Base-by-base conservation (phyloP, 2,329 filamentous ascomycete species). In the Paracoccidioides lutzii region DNA sequence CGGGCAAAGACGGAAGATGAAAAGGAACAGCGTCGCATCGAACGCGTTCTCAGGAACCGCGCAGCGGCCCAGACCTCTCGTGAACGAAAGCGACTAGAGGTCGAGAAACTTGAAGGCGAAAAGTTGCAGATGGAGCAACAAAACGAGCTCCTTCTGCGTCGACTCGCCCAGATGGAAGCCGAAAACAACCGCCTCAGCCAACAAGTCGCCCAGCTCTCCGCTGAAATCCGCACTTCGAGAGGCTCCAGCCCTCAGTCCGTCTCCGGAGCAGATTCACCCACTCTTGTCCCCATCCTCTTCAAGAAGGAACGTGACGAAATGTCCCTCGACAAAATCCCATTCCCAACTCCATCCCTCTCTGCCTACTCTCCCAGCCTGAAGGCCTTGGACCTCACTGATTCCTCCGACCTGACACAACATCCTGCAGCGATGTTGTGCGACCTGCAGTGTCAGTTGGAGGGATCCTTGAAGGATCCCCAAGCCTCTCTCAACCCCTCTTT, bases 381-480 rank as follows among this genome's bases (percentile, higher is more conserved):
- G 61, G 67, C 69, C 63, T 69, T 69, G 62, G 69, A 67, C 69
- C 70, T 73, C 68, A 71, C 73, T 71, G 71, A 76, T 76, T 81
- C 85, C 76, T 80, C 87, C 83, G 88, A 94, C 81, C 77, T 82
- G 93, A 93, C 90, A 96, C 93, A 96, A 96, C 90, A 94, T 95
- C 90, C 93, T 97, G 93, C 93, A 81, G 93, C 81, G 90, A 85
- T 96, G 91, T 96, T 97, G 93, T 97, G 86, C 75, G 93, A 95
- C 93, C 93, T 95, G 93, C 93, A 87, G 93, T 98, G 93, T 97
- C 93, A 83, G 85, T 91, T 87, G 86, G 81, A 76, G 78, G 80
- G 64, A 64, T 73, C 70, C 72, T 72, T 66, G 68, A 9, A 14
- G 12, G 65, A 67, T 66, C 80, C 74, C 76, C 75, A 72, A 72